Percentiles rank a stretch among this genome's conserved stretches.
These are phyloP conservation scores for Schizophyllum commune DNA, from an alignment of 1,284 basidiomycete species.

Conservation along the genomic window DNA sequence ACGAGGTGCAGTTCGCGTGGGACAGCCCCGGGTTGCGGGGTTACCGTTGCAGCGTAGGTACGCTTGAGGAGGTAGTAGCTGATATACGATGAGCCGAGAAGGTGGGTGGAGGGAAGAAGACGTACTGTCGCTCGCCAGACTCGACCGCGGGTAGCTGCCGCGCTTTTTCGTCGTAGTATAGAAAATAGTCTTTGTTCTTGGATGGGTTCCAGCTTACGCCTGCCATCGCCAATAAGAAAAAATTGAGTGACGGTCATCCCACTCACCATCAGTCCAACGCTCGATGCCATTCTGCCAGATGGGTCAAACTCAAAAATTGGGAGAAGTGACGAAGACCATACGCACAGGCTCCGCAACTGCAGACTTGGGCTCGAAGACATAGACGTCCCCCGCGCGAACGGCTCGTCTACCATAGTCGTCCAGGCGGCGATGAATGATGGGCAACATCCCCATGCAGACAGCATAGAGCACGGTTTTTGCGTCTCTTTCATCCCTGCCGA, in stretches of 20 bases:
- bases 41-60: neutral
- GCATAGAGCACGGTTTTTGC: neutral
- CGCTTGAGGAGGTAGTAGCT: neutral
- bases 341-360: neutral
- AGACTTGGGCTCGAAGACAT: neutral
- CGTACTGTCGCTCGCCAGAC: neutral
- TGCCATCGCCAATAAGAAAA: neutral
- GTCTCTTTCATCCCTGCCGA: neutral
- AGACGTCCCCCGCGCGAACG: neutral
- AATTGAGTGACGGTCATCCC: neutral
- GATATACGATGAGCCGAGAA: neutral
- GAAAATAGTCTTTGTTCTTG: neutral
- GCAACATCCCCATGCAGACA: neutral
- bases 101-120: neutral
- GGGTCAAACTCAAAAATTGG: neutral
- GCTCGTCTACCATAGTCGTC: neutral
- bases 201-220: neutral
- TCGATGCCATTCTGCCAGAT: neutral
- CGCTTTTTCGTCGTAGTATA: neutral
- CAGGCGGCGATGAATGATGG: neutral
- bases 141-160: neutral
- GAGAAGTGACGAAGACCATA: neutral
- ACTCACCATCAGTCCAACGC: neutral
- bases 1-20: neutral
- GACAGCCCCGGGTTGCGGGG: neutral